Evolutionary conservation across 1,284 basidiomycete species (phyloP).

Genomic region (Rhodotorula sp.): DNA sequence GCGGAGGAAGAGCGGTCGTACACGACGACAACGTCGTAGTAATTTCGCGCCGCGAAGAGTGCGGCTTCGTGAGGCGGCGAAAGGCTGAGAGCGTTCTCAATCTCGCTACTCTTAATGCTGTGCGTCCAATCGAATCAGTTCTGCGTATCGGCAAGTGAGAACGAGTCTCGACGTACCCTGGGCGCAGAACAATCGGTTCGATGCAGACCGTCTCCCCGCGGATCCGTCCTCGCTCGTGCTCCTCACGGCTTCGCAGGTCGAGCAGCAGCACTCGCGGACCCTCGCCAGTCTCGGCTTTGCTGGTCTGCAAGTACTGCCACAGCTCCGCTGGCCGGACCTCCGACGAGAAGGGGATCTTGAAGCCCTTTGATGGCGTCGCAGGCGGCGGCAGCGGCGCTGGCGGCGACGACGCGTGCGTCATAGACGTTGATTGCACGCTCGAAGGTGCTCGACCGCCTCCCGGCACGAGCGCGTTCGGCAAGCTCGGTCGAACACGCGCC

Average conservation of each 20-base stretch:
- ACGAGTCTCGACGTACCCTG: slow-evolving; percentile 59
- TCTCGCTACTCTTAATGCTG: slow-evolving; percentile 66
- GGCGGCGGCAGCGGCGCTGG: slow-evolving; percentile 4
- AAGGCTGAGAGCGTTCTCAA: slow-evolving; percentile 75
- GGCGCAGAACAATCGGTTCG: slow-evolving; percentile 75
- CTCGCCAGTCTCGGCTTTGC: slow-evolving; percentile 56
- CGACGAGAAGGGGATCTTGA: slow-evolving; percentile 61
- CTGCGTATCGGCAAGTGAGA: slow-evolving; percentile 5
- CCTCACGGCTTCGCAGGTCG: slow-evolving; percentile 75
- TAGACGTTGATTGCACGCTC: neutral
- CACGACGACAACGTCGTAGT: slow-evolving; percentile 86
- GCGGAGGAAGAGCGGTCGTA: slow-evolving; percentile 73
- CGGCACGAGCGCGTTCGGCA: slow-evolving; percentile 9
- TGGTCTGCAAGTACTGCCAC: slow-evolving; percentile 60
- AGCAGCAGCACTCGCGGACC: slow-evolving; percentile 63
- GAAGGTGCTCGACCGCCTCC: neutral
- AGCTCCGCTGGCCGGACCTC: slow-evolving; percentile 65
- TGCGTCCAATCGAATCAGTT: slow-evolving; percentile 6
- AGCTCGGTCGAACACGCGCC: neutral
- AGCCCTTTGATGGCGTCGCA: slow-evolving; percentile 39
- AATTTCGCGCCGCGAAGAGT: slow-evolving; percentile 75
- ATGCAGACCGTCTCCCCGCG: slow-evolving; percentile 73
- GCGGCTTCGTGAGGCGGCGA: slow-evolving; percentile 69
- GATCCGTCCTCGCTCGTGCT: slow-evolving; percentile 75
- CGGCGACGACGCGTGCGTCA: neutral